phyloP scores from a whole-genome alignment of 2,329 filamentous ascomycete species.

The Colletotrichum trifolii region DNA sequence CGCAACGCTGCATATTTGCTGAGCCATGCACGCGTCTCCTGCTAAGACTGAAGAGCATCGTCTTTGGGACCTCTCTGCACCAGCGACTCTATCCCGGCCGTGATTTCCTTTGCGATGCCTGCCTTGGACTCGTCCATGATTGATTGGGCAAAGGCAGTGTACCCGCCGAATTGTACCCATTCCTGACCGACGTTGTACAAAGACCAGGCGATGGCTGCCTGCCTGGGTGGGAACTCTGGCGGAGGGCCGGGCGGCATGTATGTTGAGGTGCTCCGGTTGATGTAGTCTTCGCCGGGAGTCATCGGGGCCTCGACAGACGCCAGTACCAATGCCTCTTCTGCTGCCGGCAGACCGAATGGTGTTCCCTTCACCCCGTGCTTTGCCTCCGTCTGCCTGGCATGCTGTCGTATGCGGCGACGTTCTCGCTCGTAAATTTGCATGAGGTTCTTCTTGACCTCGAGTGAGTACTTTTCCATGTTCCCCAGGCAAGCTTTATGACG shows the following conservation, averaged over 20 bases:
- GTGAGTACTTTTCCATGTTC: slow-evolving; percentile 45
- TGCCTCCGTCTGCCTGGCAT: slow-evolving; percentile 36
- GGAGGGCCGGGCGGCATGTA: slow-evolving; percentile 15
- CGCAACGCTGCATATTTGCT: too few relatives aligned
- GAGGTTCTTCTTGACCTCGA: slow-evolving; percentile 46
- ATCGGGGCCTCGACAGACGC: slow-evolving; percentile 14
- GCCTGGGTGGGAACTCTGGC: slow-evolving; percentile 8
- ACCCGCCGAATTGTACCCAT: slow-evolving; percentile 38
- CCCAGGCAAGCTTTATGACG: slow-evolving; percentile 44
- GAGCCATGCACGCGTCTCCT: background rate
- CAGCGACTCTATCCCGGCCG: background rate
- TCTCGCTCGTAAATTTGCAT: slow-evolving; percentile 48
- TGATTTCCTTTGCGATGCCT: slow-evolving; percentile 41
- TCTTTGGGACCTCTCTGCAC: background rate
- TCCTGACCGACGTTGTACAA: slow-evolving; percentile 38
- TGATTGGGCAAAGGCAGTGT: slow-evolving; percentile 39
- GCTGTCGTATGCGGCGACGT: slow-evolving; percentile 43
- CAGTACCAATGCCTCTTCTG: slow-evolving; percentile 17
- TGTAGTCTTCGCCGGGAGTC: slow-evolving; percentile 21
- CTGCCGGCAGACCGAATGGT: slow-evolving; percentile 1
- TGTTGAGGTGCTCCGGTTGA: slow-evolving; percentile 11
- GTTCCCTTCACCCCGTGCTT: slow-evolving; percentile 9
- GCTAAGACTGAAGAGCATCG: background rate
- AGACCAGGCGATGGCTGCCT: slow-evolving; percentile 34
- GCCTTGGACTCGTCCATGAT: slow-evolving; percentile 37